A percentile compares a stretch with the other conserved stretches of the same genome.
phyloP scores from a whole-genome alignment of 495 filamentous ascomycete species.

The Sabuloglossum arenarium region DNA sequence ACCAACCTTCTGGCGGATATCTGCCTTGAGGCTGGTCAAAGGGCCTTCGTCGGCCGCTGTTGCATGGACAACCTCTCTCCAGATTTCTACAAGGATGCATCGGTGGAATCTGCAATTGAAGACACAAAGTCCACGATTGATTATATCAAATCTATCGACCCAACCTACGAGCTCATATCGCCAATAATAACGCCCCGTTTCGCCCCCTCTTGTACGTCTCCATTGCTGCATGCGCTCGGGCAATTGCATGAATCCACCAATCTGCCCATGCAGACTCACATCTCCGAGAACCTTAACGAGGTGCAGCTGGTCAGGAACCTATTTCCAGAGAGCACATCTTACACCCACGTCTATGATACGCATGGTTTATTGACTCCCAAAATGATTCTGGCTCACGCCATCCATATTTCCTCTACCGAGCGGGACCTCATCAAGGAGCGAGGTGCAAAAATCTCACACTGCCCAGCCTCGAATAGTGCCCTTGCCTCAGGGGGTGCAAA shows the following conservation, averaged over 20 bases:
- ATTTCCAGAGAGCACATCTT: constrained; percentile 43
- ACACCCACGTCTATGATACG: constrained; percentile 63
- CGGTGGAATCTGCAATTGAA: constrained; percentile 29
- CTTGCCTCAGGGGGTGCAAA: constrained; percentile 53
- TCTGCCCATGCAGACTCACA: constrained; percentile 72
- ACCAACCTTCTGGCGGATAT: constrained; percentile 80
- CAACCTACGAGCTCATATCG: constrained; percentile 31
- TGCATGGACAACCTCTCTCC: constrained; percentile 76
- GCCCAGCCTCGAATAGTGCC: constrained; percentile 65
- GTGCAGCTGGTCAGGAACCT: constrained; percentile 41
- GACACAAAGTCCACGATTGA: constrained; percentile 40
- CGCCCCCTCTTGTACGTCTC: constrained; percentile 48
- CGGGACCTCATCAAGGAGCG: constrained; percentile 34
- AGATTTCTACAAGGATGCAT: constrained; percentile 51
- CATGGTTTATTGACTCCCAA: constrained; percentile 42
- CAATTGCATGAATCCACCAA: constrained; percentile 33
- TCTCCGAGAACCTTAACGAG: constrained; percentile 67
- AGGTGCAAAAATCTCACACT: constrained; percentile 54
- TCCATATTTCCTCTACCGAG: constrained; percentile 52
- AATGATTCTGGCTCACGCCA: constrained; percentile 72
- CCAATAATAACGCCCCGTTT: constrained; percentile 87
- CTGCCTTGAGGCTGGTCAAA: constrained; percentile 53
- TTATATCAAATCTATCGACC: constrained; percentile 48
- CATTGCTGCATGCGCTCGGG: constrained; percentile 40
- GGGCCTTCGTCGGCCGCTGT: constrained; percentile 74